These are phyloP conservation scores for Boletus pseudo-olivaceus DNA, from an alignment of 768 basidiomycete species.

Conservation along the genomic window DNA sequence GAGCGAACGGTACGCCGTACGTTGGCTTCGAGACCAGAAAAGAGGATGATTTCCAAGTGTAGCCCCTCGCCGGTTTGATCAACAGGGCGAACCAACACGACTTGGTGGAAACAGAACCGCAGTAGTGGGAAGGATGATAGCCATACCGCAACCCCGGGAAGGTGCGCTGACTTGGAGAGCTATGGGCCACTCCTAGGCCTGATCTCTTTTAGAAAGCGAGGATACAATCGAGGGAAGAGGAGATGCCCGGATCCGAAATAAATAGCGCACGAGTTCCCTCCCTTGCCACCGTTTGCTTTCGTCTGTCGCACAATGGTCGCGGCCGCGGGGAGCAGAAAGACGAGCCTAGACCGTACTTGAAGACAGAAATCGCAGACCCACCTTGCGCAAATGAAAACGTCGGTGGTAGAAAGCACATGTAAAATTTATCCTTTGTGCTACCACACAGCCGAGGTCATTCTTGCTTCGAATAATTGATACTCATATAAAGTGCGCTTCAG, in stretches of 20 bases:
- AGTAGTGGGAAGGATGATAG: neutral
- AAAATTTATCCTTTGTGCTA: slow-evolving; percentile 6
- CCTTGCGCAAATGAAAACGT: slow-evolving; percentile 13
- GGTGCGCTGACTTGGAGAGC: slow-evolving; percentile 2
- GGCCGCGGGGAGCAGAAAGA: slow-evolving; percentile 14
- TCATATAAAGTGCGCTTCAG: neutral
- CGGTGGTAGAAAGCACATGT: slow-evolving; percentile 8
- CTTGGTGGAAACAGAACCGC: neutral
- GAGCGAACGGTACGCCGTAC: neutral
- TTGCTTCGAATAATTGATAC: slow-evolving; percentile 6
- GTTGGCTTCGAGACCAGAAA: neutral
- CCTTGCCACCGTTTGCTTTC: neutral
- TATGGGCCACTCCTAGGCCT: neutral
- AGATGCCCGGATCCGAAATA: slow-evolving; percentile 9
- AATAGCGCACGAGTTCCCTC: slow-evolving; percentile 1
- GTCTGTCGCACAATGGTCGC: neutral
- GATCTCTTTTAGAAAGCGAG: slow-evolving; percentile 5
- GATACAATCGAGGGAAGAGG: slow-evolving; percentile 5
- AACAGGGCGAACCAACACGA: neutral
- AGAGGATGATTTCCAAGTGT: neutral
- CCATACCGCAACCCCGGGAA: neutral
- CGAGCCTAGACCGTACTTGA: slow-evolving; percentile 1
- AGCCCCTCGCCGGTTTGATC: neutral
- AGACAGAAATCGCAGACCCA: slow-evolving; percentile 9
- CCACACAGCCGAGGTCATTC: neutral